Base-by-base conservation (phyloP, 2,329 filamentous ascomycete species). In the Immersiporthe knoxdaviesiana region DNA sequence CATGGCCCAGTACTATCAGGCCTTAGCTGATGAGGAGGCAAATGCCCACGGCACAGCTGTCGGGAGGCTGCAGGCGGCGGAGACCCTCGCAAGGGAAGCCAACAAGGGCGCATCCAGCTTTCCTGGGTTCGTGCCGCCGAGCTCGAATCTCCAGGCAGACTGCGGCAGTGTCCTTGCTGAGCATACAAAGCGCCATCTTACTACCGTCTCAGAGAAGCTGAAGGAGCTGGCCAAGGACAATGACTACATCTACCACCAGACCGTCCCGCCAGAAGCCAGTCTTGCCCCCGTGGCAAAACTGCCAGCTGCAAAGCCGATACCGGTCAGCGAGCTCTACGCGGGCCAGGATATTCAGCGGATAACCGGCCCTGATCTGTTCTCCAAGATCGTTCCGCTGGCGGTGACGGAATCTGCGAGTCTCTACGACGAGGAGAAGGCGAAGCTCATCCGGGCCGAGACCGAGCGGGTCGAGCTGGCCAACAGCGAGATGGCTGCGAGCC, bases 381-480 rank as follows among this genome's bases (percentile, higher is more conserved):
- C 96, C 74, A 97, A 97, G 79, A 97, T 99, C 70, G 93, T 98
- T 2, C 96, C 96, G 0, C 91, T 98, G 82, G 92, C 94, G 3
- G 95, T 99, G 1, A 99, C 96, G 0, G 95, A 99, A 79, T 97
- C 93, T 32, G 96, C 96, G 16, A 98, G 96, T 82, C 82, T 98
- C 75, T 99, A 99, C 78, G 96, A 98, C 73, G 96, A 99, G 80
- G 96, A 99, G 79, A 99, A 99, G 81, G 96, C 96, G 16, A 98
- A 99, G 79, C 82, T 99, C 68, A 90, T 97, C 54, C 89, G 96
- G 68, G 95, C 95, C 2, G 97, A 99, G 80, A 94, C 93, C 0
- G 96, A 99, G 79, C 90, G 93, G 74, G 94, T 97, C 1, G 95
- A 98, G 75, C 90, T 91, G 44, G 95, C 96, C 21, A 97, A 98